Evolutionary conservation across 2,329 filamentous ascomycete species (phyloP).

Genomic region (Fusarium citri): DNA sequence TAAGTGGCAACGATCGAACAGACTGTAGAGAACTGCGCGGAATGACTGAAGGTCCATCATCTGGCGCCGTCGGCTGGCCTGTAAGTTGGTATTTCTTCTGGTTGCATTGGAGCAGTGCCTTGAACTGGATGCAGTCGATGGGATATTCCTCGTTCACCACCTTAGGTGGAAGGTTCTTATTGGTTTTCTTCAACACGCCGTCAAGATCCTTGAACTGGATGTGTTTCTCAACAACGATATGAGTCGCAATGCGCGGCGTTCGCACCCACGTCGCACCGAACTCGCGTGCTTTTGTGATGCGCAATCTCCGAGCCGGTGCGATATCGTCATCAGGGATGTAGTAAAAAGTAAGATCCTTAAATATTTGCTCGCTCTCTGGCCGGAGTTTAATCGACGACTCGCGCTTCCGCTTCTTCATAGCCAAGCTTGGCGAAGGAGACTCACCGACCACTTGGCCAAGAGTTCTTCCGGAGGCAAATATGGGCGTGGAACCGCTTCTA

Average conservation of each 20-base stretch:
- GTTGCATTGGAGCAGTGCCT: conserved; percentile 66
- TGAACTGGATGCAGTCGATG: conserved; percentile 73
- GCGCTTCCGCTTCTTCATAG: conserved; percentile 61
- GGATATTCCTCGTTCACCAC: conserved; percentile 78
- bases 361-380: conserved; percentile 67
- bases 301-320: conserved; percentile 71
- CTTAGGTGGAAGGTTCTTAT: conserved; percentile 47
- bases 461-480: conserved; percentile 36
- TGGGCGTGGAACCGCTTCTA: conserved; percentile 50
- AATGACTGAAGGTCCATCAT: background rate
- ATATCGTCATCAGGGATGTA: conserved; percentile 87
- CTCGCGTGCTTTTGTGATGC: conserved; percentile 80
- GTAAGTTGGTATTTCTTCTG: conserved; percentile 69
- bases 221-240: conserved; percentile 81
- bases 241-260: conserved; percentile 71
- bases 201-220: conserved; percentile 74
- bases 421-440: conserved; percentile 42
- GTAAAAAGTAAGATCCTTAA: conserved; percentile 72
- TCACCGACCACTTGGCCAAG: conserved; percentile 18
- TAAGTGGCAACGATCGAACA: conserved; percentile 60
- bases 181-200: conserved; percentile 52
- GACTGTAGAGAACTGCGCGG: conserved; percentile 38
- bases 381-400: conserved; percentile 56
- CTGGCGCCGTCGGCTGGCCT: conserved; percentile 56
- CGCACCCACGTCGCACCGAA: conserved; percentile 80